Evolutionary conservation across 1,284 basidiomycete genomes (phyloP), one percentile per base, ranked within the genome.

Genomic region (Trametes pubescens): DNA sequence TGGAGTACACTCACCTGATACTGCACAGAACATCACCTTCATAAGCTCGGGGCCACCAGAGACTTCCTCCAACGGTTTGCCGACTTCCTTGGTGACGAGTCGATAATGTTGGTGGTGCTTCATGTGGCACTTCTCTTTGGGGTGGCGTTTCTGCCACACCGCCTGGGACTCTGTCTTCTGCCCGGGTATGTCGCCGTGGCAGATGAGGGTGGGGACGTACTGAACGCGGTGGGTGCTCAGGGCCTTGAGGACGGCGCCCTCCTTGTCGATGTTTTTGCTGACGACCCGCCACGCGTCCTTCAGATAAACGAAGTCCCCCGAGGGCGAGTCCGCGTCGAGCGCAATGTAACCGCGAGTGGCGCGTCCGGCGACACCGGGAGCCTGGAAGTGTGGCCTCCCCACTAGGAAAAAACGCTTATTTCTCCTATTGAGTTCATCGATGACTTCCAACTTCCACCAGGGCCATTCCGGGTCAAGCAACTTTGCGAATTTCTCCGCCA

Each of bases 321-420:
- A 18, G 14, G 2, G 3, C 7, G 56, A 26, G 24, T 65, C 54
- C 18, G 24, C 60, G 1, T 51, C 52, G 14, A 64, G 64, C 0
- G 70, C 70, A 4, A 67, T 59, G 34, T 57, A 62, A 8, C 64
- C 60, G 7, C 52, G 59, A n/a, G 64, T 65, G 2, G 46, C 52
- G 26, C 64, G 59, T 0, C 64, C 54, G 8, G 47, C 46, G 1
- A 59, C 52, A 1, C 60, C 59, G 4, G 44, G 24, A 24, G 59
- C 59, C 10, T 47, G 47, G 64, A 65, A 61, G 47, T 61, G 46
- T 4, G 64, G 64, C 44, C 51, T 55, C 3, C 59, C 64, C n/a
- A 65, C 64, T 13, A 56, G 26, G 38, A 59, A 59, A 18, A 10
- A n/a, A 26, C 38, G 32, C 7, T 43, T 35, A 16, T 16, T n/a